Evolutionary conservation across 305 asterid species (phyloP), one percentile per base, ranked within the genome.

Genomic region (Plantago lanceolata): DNA sequence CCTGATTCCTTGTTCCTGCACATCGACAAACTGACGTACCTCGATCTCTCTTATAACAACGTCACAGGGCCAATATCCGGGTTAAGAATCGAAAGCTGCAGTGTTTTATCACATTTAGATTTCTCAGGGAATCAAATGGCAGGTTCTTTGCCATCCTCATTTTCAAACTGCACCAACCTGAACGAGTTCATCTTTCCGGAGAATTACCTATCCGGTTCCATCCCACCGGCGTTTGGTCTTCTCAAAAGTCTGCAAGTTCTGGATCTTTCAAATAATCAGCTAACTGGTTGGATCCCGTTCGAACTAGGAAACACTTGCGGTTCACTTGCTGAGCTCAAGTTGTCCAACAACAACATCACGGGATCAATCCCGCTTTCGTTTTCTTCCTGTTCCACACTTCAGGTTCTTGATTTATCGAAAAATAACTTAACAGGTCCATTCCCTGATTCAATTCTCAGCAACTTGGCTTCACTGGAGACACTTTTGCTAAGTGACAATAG

Each of bases 41-140:
- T 91, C 20, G 96, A 89, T 54, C 76, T 91, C 24, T 86, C 95
- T 12, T 91, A 86, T 73, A 91, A 91, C 71, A 86, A 86, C 70
- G 63, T 91, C 17, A 73, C 92, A 0, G 98, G 96, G 1, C 65
- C 89, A 0, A 74, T 83, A 3, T 77, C 95, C 0, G 35, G 48
- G 11, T 64, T 86, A 67, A 80, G 31, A 66, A 83, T 88, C 53
- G 90, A 88, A 56, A 65, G 59, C 17, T 91, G 98, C 71, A 69
- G 64, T 71, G 81, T 95, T 21, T 56, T 91, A 69, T 51, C 72
- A 33, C 84, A 65, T 1, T 84, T 91, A n/a, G 98, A 91, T 59
- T 76, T 85, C 79, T 88, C 96, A 0, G 96, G 92, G 0, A 91
- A 91, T 56, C 89, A 81, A 44, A 72, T 91, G 19, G 5, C 60